Evolutionary conservation across 1,284 basidiomycete genomes (phyloP).

Genomic region (Malassezia equina): DNA sequence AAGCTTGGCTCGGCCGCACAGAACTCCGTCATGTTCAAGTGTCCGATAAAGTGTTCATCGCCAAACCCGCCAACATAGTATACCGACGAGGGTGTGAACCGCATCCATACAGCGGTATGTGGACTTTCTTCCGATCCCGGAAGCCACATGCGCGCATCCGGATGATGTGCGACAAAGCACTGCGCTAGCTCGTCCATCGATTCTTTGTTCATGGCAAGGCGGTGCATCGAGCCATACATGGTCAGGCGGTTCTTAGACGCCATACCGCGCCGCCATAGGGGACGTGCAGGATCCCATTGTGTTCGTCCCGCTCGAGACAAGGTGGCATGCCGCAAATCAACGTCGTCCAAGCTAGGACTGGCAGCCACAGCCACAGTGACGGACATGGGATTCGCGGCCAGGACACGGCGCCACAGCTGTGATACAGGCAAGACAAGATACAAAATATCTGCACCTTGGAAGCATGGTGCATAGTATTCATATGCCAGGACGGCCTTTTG

Average conservation of each 20-base stretch:
- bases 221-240: conserved; percentile 35
- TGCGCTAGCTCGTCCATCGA: conserved; percentile 8
- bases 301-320: neutral
- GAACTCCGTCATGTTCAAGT: conserved; percentile 26
- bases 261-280: conserved; percentile 41
- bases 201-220: conserved; percentile 8
- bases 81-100: conserved; percentile 27
- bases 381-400: conserved; percentile 21
- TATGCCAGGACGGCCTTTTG: neutral
- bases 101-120: conserved; percentile 37
- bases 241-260: conserved; percentile 38
- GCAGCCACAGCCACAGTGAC: conserved; percentile 31
- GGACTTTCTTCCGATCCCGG: conserved; percentile 32
- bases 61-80: conserved; percentile 46
- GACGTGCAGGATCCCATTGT: conserved; percentile 29
- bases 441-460: conserved; percentile 28
- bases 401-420: conserved; percentile 32
- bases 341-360: conserved; percentile 23
- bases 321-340: conserved; percentile 28
- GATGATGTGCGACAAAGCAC: conserved; percentile 32
- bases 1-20: neutral
- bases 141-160: conserved; percentile 35
- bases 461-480: conserved; percentile 44
- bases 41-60: conserved; percentile 45
- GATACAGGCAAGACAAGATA: conserved; percentile 43